Conservation (phyloP, 257 asterid species). For the Solanum etuberosum region DNA sequence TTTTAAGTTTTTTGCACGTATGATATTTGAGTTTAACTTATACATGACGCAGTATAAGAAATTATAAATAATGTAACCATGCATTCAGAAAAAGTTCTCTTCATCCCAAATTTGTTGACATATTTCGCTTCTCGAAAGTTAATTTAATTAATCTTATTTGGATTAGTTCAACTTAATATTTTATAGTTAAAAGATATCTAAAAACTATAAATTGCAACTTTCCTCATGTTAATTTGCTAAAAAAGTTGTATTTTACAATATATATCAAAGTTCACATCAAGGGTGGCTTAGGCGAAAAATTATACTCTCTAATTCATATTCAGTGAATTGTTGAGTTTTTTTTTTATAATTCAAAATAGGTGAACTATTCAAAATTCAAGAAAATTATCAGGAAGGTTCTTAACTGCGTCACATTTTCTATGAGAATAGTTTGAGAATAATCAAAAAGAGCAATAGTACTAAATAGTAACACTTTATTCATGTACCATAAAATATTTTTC, state of each 20-base stretch:
- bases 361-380: not conserved
- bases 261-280: not conserved
- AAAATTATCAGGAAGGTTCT: no score
- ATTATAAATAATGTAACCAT: not conserved
- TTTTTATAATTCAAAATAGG: not conserved
- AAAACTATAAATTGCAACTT: not conserved
- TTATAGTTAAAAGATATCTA: not conserved
- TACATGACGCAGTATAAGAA: no score
- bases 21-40: not conserved
- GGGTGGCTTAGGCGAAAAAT: not conserved
- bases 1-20: not conserved
- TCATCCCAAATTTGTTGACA: not conserved
- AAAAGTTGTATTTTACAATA: not conserved
- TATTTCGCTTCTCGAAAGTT: not conserved
- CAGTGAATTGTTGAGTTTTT: not conserved
- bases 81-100: not conserved
- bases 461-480: no score
- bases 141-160: no score
- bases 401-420: not conserved
- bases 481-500: no score
- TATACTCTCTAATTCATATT: not conserved
- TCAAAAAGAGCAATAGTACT: no score
- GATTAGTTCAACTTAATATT: no score
- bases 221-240: not conserved
- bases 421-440: no score